Evolutionary conservation across 208 protist species (phyloP).

Genomic region (Trypanosoma conorhini): DNA sequence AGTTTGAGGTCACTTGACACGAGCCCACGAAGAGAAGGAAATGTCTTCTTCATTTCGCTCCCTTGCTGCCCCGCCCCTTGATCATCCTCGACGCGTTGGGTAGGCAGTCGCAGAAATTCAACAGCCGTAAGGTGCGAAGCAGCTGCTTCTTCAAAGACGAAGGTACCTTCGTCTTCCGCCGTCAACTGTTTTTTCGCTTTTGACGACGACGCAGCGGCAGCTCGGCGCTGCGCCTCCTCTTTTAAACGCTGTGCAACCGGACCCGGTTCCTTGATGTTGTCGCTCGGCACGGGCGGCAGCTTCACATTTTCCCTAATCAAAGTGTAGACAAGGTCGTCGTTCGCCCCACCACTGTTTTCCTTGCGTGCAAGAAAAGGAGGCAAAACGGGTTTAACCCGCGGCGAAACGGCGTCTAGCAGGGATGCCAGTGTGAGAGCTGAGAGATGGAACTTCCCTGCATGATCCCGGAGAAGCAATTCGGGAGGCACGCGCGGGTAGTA

Average conservation of each 20-base stretch:
- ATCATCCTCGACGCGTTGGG: not conserved
- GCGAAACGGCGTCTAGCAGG: constrained; percentile 28
- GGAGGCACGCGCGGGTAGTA: constrained; percentile 40
- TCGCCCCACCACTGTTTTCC: constrained; percentile 1
- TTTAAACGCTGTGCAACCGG: not conserved
- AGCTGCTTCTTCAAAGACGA: constrained; percentile 15
- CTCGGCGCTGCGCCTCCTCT: not conserved
- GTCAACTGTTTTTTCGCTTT: not conserved
- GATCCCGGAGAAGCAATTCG: constrained; percentile 44
- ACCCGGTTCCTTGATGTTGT: constrained; percentile 24
- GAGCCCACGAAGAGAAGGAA: too few species aligned
- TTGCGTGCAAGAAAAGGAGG: constrained; percentile 7
- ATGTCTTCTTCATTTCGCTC: not conserved
- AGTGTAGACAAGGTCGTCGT: constrained; percentile 13
- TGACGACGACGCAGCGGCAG: not conserved
- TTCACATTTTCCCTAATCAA: constrained; percentile 3
- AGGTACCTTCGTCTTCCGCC: not conserved
- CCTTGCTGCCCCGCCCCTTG: not conserved
- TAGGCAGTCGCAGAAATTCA: constrained; percentile 1
- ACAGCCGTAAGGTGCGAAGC: constrained; percentile 20
- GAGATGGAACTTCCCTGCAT: constrained; percentile 35
- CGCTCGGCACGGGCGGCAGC: constrained; percentile 25
- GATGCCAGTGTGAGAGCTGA: constrained; percentile 20
- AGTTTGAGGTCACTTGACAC: not conserved
- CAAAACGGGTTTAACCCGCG: not conserved